These are phyloP conservation scores for Kickxella alabastrina DNA, from an alignment of 192 early-diverging fungal species.

Conservation along the genomic window DNA sequence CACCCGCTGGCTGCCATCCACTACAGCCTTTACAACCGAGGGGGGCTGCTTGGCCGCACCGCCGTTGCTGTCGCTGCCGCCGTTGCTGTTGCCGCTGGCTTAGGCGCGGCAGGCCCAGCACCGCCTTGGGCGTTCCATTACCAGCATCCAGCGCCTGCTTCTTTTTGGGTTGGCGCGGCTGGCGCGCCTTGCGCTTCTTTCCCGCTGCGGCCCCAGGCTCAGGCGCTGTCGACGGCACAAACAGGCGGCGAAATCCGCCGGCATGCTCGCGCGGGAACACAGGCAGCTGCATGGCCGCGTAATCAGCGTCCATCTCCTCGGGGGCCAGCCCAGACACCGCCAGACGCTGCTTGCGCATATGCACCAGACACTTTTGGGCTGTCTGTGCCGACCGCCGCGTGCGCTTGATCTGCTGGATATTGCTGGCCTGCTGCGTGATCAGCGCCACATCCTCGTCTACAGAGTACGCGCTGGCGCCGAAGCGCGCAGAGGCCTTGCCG, in stretches of 20 bases:
- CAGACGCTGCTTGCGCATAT: conserved; percentile 31
- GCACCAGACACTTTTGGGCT: conserved; percentile 36
- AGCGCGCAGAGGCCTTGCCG: conserved; percentile 7
- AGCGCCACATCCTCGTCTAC: conserved; percentile 5
- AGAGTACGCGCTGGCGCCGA: neutral
- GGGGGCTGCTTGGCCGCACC: too few relatives aligned
- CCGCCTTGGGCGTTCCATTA: neutral
- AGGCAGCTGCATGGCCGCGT: conserved; percentile 36
- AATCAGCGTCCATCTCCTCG: conserved; percentile 47
- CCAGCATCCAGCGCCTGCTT: conserved; percentile 3
- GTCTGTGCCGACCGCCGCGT: conserved; percentile 23
- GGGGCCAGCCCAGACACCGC: conserved; percentile 29
- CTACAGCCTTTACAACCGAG: too few relatives aligned
- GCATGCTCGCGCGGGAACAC: conserved; percentile 33
- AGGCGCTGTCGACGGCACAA: conserved; percentile 22
- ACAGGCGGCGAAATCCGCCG: conserved; percentile 24
- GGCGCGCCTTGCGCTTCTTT: conserved; percentile 46
- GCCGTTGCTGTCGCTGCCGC: conserved; percentile 7
- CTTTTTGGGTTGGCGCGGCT: conserved; percentile 39
- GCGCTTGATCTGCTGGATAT: conserved; percentile 20
- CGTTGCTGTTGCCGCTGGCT: conserved; percentile 1
- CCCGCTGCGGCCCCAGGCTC: conserved; percentile 11
- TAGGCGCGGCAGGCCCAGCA: neutral
- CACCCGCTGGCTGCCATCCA: too few relatives aligned
- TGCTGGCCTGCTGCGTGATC: conserved; percentile 19